Evolutionary conservation across 805 yeast genomes (phyloP).

Genomic region (Suhomyces sp.): DNA sequence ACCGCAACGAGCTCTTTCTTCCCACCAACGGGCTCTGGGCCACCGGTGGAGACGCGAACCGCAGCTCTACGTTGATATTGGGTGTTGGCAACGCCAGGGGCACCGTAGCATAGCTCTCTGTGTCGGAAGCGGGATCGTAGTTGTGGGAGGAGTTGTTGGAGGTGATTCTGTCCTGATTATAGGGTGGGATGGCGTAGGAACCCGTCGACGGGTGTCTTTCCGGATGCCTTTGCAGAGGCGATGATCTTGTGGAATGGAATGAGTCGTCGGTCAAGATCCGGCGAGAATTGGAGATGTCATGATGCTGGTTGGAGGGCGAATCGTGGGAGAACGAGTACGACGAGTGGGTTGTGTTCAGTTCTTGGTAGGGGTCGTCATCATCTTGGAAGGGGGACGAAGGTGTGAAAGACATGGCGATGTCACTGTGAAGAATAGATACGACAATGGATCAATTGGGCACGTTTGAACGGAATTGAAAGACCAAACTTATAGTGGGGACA

Average conservation of each 20-base stretch:
- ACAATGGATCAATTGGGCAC: too few species aligned
- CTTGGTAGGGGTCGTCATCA: conserved; percentile 1
- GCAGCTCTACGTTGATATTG: conserved; percentile 17
- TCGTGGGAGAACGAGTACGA: conserved; percentile 5
- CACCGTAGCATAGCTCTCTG: conserved; percentile 1
- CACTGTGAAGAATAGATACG: too few species aligned
- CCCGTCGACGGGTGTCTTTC: too few species aligned
- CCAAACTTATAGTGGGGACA: too few species aligned
- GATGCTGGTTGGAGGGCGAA: conserved; percentile 1
- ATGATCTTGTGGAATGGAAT: conserved; percentile 1
- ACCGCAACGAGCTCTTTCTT: conserved; percentile 29
- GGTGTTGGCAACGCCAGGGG: conserved; percentile 27
- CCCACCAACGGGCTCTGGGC: conserved; percentile 9
- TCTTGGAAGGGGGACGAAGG: too few species aligned
- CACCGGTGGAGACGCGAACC: conserved; percentile 10
- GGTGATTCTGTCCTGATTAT: too few species aligned
- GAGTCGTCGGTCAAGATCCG: conserved; percentile 2
- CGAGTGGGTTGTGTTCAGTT: conserved; percentile 3
- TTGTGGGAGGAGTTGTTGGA: background rate
- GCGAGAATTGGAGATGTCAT: background rate
- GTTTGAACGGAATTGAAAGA: too few species aligned
- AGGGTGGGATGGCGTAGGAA: conserved; percentile 1
- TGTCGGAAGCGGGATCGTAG: background rate
- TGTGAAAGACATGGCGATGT: too few species aligned
- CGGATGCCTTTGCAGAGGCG: too few species aligned